Evolutionary conservation across 2,329 filamentous ascomycete genomes (phyloP), one percentile per base, ranked within the genome.

Genomic region (Pyricularia grisea): DNA sequence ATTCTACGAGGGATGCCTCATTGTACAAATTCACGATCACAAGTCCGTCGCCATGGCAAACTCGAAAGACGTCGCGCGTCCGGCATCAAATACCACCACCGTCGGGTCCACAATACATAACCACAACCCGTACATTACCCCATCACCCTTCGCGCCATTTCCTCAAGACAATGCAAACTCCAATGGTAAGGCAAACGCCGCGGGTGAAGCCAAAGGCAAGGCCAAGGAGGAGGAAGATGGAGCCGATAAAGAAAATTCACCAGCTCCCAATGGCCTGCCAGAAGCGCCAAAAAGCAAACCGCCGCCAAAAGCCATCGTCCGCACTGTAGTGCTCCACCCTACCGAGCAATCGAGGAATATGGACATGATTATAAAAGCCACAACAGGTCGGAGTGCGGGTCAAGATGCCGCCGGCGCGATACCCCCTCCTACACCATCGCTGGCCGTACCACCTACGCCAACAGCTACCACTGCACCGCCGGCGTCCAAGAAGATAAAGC

Each of bases 1-100:
- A 11, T 98, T 97, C 76, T 99, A 98, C 77, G 94, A 98, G 78
- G 93, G 92, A 36, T 97, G 94, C 76, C 85, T 99, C 69, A 98
- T 99, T 73, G 93, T 99, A 50, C 90, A 97, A 78, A 83, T 98
- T n/a, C 87, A 97, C 74, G 92, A 98, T 77, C 92, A 97, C 81
- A 92, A 91, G 74, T 88, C 90, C 0, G 82, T 82, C 61, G 84
- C 70, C 12, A 23, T 31, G 28, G 36, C 84, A 65, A 84, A 85
- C 71, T 81, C 85, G 73, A 88, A 92, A 75, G 88, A 86, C 73
- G 83, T 82, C 73, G 80, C 81, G 69, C 85, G 82, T 67, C 83
- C 81, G 67, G 81, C 81, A 30, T 82, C 85, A 25, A 86, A 87
- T 50, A 88, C 84, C 72, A 90, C 89, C 68, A 60, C 55, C 10